Evolutionary conservation across 140 eudicot genomes (phyloP).

Genomic region (Ambrosia hybrid): DNA sequence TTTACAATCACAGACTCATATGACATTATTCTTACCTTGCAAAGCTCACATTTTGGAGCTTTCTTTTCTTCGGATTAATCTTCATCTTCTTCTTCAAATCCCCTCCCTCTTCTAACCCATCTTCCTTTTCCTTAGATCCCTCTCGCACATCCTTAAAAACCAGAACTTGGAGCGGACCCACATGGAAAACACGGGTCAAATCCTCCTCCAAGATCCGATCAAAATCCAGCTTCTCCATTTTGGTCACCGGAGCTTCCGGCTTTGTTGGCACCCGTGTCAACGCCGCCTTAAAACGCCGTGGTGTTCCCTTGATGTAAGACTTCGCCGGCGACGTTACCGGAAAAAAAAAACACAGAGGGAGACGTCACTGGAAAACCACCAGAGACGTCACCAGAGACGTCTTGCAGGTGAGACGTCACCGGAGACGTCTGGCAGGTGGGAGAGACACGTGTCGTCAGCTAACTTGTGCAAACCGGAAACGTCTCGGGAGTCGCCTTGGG

Average conservation of each 20-base stretch:
- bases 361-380: no score
- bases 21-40: conserved; percentile 34
- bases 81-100: conserved; percentile 68
- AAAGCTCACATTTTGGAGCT: conserved; percentile 76
- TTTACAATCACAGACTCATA: conserved; percentile 18
- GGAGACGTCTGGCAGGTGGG: no score
- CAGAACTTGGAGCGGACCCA: conserved; percentile 60
- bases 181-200: conserved; percentile 70
- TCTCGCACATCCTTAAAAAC: conserved; percentile 75
- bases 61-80: conserved; percentile 67
- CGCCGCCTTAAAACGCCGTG: background rate
- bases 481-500: no score
- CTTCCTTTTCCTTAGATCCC: conserved; percentile 39
- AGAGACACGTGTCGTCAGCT: no score
- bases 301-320: background rate
- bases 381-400: no score
- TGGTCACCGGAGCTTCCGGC: background rate
- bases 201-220: conserved; percentile 64
- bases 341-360: no score
- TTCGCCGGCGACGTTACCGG: no score
- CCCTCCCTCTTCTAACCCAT: conserved; percentile 34
- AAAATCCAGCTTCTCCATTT: background rate
- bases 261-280: background rate
- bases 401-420: no score
- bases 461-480: no score